Conservation (phyloP, 768 basidiomycete species). For the Trametes punicea region DNA sequence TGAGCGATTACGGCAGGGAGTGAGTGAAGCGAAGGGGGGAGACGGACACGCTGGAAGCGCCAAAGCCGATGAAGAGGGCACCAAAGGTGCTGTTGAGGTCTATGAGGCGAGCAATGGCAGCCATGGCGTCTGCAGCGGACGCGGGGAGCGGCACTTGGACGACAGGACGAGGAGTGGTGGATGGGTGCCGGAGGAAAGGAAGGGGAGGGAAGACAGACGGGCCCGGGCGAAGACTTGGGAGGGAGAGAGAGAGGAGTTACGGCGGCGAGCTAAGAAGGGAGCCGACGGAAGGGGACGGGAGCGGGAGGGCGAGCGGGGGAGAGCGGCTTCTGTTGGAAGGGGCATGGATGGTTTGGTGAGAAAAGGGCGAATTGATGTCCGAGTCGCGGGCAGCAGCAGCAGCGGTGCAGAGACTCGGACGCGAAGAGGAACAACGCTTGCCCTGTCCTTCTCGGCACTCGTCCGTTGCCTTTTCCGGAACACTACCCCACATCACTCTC, state of each 20-base stretch:
- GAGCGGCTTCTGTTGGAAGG: neutral
- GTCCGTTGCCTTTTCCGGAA: neutral
- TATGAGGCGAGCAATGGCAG: slow-evolving; percentile 9
- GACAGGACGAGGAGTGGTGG: neutral
- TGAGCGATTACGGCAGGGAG: neutral
- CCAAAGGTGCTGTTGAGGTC: slow-evolving; percentile 46
- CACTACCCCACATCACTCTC: slow-evolving; percentile 1
- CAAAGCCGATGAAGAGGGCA: slow-evolving; percentile 58
- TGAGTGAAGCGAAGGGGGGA: neutral
- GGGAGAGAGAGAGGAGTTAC: neutral
- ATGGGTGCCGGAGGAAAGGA: neutral
- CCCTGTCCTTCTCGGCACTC: slow-evolving; percentile 5
- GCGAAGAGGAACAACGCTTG: neutral
- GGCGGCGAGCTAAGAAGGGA: neutral
- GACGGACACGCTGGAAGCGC: slow-evolving; percentile 39
- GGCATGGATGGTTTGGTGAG: neutral
- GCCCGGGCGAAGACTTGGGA: neutral
- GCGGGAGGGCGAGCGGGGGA: neutral
- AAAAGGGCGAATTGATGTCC: neutral
- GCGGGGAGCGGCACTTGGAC: neutral
- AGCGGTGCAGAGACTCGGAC: neutral
- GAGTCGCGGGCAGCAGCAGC: neutral
- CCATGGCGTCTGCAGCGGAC: slow-evolving; percentile 3
- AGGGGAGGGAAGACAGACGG: neutral
- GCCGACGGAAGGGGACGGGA: neutral